Percentiles rank a stretch among this genome's conserved stretches.
These are phyloP conservation scores for Buddleja alternifolia DNA, from an alignment of 257 asterid genomes.

Conservation along the genomic window DNA sequence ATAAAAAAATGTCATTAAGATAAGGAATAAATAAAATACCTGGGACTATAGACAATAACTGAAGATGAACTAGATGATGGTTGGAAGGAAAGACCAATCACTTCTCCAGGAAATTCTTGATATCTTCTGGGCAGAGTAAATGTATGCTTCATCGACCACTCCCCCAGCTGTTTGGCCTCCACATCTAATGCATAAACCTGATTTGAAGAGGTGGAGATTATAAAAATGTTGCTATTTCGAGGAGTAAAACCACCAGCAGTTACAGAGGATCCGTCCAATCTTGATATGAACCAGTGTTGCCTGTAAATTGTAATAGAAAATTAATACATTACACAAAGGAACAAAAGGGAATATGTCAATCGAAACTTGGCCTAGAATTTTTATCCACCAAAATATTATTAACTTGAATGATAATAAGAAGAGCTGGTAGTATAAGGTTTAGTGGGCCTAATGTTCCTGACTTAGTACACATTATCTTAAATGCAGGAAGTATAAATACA, in stretches of 20 bases:
- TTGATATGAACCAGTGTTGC: constrained; percentile 97
- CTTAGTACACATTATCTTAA: background rate
- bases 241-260: constrained; percentile 95
- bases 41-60: constrained; percentile 85
- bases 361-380: no score
- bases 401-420: no score
- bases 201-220: constrained; percentile 85
- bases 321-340: constrained; percentile 10
- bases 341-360: background rate
- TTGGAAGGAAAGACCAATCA: constrained; percentile 86
- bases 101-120: constrained; percentile 99
- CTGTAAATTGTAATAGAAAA: constrained; percentile 44
- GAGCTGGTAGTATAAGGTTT: no score
- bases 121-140: constrained; percentile 81
- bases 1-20: no score
- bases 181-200: constrained; percentile 93
- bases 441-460: background rate
- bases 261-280: constrained; percentile 93
- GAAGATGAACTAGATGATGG: constrained; percentile 79
- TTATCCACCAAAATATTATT: no score
- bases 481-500: background rate
- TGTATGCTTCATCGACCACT: constrained; percentile 84
- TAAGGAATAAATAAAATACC: constrained; percentile 44
- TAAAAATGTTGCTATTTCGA: constrained; percentile 67
- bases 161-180: constrained; percentile 92